Evolutionary conservation across 495 filamentous ascomycete species (phyloP), one percentile per base, ranked within the genome.

Genomic region (Aspergillus leporis): DNA sequence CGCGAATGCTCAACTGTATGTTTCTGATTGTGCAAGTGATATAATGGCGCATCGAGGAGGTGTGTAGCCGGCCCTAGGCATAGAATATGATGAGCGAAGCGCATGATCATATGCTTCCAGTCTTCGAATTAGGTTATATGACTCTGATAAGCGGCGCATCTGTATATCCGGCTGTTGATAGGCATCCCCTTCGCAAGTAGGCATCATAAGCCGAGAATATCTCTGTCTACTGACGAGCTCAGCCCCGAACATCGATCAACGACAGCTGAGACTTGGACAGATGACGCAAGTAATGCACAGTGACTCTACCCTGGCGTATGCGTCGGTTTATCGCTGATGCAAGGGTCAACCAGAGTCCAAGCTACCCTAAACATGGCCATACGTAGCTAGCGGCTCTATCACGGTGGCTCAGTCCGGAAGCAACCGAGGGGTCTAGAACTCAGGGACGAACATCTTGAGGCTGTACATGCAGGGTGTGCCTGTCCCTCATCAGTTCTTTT

Each of bases 341-440:
- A 28, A 28, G 25, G 25, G 25, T 28, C 25, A 28, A 28, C 25
- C 25, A 28, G 25, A 28, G 32, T 36, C 32, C 32, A 36, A 36
- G 32, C 32, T 8, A 36, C 32, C 9, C 2, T 10, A 36, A 36
- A 10, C 32, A 36, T 14, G 32, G 8, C 32, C 13, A 14, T 36
- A 36, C 8, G 13, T 36, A 36, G 13, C 25, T 28, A 28, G 25
- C 6, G 25, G 25, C 25, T 28, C 25, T 3, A 36, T 10, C 34
- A 36, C 41, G 16, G 41, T 45, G 41, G 41, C 41, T 45, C 5
- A 45, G 41, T 9, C 18, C 41, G 41, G 41, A 18, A 45, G 18
- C n/a, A 45, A 19, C 41, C 41, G 41, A 45, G 34, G 36, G 16
- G 41, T 45, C 41, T 45, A 45, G 41, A 45, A 21, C 41, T 36